These are phyloP conservation scores for Neofusicoccum laricinum DNA, from an alignment of 2,329 filamentous ascomycete species.

Conservation along the genomic window DNA sequence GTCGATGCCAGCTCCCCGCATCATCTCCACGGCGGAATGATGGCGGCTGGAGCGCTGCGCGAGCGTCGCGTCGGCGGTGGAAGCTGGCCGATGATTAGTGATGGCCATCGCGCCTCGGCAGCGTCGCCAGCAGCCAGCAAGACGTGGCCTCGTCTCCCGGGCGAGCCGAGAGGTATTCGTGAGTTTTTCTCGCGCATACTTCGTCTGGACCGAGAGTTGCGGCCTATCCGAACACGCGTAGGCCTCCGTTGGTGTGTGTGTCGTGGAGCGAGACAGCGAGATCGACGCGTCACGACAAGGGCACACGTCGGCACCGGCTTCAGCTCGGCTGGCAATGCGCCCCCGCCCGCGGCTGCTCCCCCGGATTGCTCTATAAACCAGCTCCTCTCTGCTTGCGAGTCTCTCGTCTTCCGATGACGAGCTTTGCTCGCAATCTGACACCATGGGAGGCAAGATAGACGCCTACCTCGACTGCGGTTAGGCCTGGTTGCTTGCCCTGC, in stretches of 20 bases:
- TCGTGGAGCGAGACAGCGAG: not conserved
- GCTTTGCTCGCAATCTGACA: not conserved
- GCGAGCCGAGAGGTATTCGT: not conserved
- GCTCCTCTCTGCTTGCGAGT: not conserved
- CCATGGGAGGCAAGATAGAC: slow-evolving; percentile 62
- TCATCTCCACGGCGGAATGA: too few relatives aligned
- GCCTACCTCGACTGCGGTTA: slow-evolving; percentile 66
- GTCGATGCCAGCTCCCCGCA: not conserved
- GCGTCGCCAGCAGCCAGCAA: not conserved
- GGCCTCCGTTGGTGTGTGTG: not conserved
- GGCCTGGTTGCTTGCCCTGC: slow-evolving; percentile 20
- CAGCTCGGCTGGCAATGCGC: not conserved
- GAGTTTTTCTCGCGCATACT: too few relatives aligned
- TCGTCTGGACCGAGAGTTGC: not conserved
- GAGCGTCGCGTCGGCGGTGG: not conserved
- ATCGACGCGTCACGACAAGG: not conserved
- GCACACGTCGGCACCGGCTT: not conserved
- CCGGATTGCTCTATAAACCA: not conserved
- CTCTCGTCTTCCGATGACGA: not conserved
- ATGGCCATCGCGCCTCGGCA: not conserved
- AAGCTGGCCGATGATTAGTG: slow-evolving; percentile 1
- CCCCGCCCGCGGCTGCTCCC: not conserved
- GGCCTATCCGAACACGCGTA: not conserved
- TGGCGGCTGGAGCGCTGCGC: not conserved
- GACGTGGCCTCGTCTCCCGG: not conserved